phyloP scores from a whole-genome alignment of 2,329 filamentous ascomycete genomes.

The Aureobasidium subglaciale region DNA sequence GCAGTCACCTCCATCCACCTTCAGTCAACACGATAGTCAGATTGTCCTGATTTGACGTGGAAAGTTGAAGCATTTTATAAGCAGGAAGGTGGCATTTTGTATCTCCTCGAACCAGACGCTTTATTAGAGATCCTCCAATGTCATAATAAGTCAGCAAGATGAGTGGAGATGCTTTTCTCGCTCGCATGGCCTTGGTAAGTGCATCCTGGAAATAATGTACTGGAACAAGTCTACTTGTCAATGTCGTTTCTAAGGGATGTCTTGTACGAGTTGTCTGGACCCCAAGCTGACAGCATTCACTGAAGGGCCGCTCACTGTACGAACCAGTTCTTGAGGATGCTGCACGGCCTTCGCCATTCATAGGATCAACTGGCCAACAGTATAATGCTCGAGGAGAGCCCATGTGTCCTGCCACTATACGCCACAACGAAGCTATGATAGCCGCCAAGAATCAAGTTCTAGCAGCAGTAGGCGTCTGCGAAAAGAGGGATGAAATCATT shows the following conservation, averaged over 20 bases:
- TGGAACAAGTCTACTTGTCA: too few species aligned
- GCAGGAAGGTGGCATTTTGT: too few species aligned
- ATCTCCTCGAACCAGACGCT: too few species aligned
- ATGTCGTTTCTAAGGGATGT: too few species aligned
- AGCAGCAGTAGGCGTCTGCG: constrained; percentile 41
- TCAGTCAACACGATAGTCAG: too few species aligned
- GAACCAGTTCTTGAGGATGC: constrained; percentile 18
- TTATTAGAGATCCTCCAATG: too few species aligned
- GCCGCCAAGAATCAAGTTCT: constrained; percentile 43
- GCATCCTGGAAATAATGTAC: too few species aligned
- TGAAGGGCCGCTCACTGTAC: constrained; percentile 37
- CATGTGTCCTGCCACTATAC: constrained; percentile 34
- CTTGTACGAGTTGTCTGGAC: too few species aligned
- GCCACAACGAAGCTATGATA: constrained; percentile 34
- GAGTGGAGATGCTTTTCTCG: constrained; percentile 27
- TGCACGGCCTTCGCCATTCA: not conserved
- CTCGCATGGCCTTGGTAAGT: constrained; percentile 26
- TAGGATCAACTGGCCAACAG: constrained; percentile 28
- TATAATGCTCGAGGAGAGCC: constrained; percentile 41
- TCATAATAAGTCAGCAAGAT: constrained; percentile 18
- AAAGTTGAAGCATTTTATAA: too few species aligned
- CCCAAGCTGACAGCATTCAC: not conserved
- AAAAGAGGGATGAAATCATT: constrained; percentile 27
- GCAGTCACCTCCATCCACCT: not conserved
- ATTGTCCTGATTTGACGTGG: too few species aligned